Base-by-base conservation (phyloP, 2,329 filamentous ascomycete genomes). In the Beauveria scarabaeidicola region DNA sequence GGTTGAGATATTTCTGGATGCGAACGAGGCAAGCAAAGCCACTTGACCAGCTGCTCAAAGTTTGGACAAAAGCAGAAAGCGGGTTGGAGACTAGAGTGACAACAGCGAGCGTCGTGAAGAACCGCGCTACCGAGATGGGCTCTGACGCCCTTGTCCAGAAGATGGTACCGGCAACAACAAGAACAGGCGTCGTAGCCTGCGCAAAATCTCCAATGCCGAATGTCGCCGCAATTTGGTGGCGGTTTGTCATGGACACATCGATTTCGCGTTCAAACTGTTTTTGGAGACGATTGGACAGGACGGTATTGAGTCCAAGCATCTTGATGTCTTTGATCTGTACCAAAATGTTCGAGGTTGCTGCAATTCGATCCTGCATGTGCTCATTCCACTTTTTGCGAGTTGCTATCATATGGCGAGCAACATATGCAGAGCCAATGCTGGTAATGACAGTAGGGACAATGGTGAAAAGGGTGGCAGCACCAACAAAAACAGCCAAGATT, bases 141-240 rank as follows among this genome's bases (percentile, higher is more conserved):
- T 52, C 41, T 13, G 27, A 46, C 2, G 57, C 40, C 17, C 41
- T 32, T 10, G 57, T 59, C 57, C 57, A 59, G 17, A 59, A 59
- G 1, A 59, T 11, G 3, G 29, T 47, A 9, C 40, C 57, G 3
- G 57, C 57, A 3, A 59, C 19, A 6, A 59, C 57, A 15, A 53
- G 11, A 48, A 53, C 50, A 6, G 50, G 57, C 4, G 57, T 59
- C 6, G 48, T 25, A 1, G 40, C 10, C 15, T 50, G 13, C 9
- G 54, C 54, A 41, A 57, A 27, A 48, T 55, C 27, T 19, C 17
- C 46, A n/a, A 55, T 44, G 23, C 52, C 52, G 17, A 55, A 36
- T 1, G 41, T 55, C 4, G n/a, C 25, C 7, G 52, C 40, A 2
- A 32, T 15, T 29, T 55, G 27, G 13, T 55, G 25, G n/a, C 52